phyloP scores from a whole-genome alignment of 2,329 filamentous ascomycete genomes.

The Aspergillus piperis region DNA sequence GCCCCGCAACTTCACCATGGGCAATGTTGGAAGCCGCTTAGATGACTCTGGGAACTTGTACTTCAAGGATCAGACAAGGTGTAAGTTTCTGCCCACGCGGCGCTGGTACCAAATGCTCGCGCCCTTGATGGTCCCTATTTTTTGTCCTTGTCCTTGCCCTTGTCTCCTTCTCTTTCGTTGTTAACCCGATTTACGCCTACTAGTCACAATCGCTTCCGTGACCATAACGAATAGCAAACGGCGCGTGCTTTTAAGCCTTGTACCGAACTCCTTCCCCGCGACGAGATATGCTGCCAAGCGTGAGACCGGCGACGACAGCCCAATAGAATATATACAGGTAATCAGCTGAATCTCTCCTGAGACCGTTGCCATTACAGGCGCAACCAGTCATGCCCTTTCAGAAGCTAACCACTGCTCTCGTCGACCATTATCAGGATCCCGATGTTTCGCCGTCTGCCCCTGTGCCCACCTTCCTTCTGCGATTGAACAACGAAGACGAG shows the following conservation, averaged over 20 bases:
- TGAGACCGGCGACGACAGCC: conserved; percentile 69
- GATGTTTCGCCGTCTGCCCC: conserved; percentile 56
- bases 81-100: conserved; percentile 53
- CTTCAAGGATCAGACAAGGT: conserved; percentile 86
- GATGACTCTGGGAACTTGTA: conserved; percentile 79
- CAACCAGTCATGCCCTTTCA: not conserved
- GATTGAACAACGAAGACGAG: conserved; percentile 87
- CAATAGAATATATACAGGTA: conserved; percentile 92
- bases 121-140: not conserved
- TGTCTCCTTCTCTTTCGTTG: not conserved
- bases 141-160: not conserved
- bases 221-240: conserved; percentile 77
- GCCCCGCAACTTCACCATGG: conserved; percentile 64
- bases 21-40: conserved; percentile 83
- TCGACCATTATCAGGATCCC: conserved; percentile 64
- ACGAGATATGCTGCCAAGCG: conserved; percentile 73
- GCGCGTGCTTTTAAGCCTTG: conserved; percentile 73
- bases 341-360: not conserved
- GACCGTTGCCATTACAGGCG: not conserved
- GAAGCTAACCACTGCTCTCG: conserved; percentile 24
- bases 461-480: conserved; percentile 75
- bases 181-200: not conserved
- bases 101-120: not conserved
- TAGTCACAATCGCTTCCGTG: conserved; percentile 85
- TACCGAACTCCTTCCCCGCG: conserved; percentile 86